Base-by-base conservation (phyloP, 352 stramenopile genomes). In the Globisporangium rhizosaccharum region DNA sequence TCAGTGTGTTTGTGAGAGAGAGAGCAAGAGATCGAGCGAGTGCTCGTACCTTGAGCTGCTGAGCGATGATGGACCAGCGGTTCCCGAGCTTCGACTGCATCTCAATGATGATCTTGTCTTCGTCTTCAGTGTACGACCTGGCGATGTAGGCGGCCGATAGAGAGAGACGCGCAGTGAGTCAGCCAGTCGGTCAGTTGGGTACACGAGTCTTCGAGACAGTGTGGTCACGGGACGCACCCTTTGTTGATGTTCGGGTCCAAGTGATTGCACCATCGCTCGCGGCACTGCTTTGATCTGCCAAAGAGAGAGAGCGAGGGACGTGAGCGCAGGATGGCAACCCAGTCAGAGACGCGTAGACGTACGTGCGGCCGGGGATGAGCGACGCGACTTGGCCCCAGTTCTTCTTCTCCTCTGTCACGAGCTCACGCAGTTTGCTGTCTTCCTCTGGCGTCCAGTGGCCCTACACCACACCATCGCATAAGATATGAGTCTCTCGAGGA, bases 191-290 rank as follows among this genome's bases (percentile, higher is more conserved):
- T 20, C 15, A 42, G 37, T 44, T 44, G 14, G 37, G 14, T 9
- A 14, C 7, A 4, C 5, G 4, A 23, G 15, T 18, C 3, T 23
- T 2, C 14, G 14, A 47, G 41, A 7, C 12, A 47, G 12, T 47
- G 14, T 47, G 14, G 15, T 14, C 11, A 17, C 23, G 18, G 64
- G 23, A 68, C 83, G 51, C 63, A 92, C 75, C 90, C 90, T 75
- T 97, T 96, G 62, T 96, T 96, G 71, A 97, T 96, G 64, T 93
- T 92, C 12, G 90, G 90, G 60, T 97, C 87, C 20, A 97, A 57
- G 53, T 96, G 88, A 57, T 97, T 97, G 67, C 83, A 95, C 90
- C 90, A 97, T 8, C 90, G 81, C 36, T 97, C 90, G 50, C 90
- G 76, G 74, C 90, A 97, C 61, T 97, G 90, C 73, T 97, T 97